Conservation (phyloP, 1,284 basidiomycete species). For the Fomitopsis palustris region DNA sequence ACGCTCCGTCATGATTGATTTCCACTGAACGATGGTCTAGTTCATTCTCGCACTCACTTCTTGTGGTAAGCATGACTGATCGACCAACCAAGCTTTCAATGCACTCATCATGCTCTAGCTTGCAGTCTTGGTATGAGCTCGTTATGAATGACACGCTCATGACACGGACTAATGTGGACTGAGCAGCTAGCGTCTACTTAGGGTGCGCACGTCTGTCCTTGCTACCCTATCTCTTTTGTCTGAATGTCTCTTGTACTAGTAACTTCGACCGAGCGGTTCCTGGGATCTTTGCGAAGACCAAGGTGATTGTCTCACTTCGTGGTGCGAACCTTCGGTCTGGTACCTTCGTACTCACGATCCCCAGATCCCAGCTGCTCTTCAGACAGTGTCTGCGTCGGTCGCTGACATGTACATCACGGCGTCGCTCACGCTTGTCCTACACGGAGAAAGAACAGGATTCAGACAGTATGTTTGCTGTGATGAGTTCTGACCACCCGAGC, state of each 20-base stretch:
- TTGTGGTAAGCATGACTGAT: not conserved
- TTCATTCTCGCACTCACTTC: not conserved
- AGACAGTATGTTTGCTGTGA: not conserved
- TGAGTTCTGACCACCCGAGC: too few relatives aligned
- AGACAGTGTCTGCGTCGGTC: not conserved
- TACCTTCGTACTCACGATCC: not conserved
- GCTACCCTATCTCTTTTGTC: too few relatives aligned
- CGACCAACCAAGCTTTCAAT: not conserved
- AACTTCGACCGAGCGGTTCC: not conserved
- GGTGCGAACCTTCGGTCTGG: not conserved
- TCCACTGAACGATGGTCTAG: not conserved
- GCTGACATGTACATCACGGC: constrained; percentile 4
- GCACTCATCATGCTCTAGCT: not conserved
- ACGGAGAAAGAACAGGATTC: not conserved
- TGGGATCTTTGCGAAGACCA: not conserved
- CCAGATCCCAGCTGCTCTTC: not conserved
- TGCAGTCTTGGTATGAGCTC: not conserved
- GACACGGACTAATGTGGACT: not conserved
- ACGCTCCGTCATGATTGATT: not conserved
- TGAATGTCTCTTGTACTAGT: too few relatives aligned
- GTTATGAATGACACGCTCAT: not conserved
- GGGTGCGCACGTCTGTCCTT: not conserved
- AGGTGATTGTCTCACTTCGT: not conserved
- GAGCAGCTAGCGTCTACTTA: not conserved
- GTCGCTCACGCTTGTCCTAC: not conserved